Conservation (phyloP, 1,139 yeast species). For the Petasospora rhodanensis region DNA sequence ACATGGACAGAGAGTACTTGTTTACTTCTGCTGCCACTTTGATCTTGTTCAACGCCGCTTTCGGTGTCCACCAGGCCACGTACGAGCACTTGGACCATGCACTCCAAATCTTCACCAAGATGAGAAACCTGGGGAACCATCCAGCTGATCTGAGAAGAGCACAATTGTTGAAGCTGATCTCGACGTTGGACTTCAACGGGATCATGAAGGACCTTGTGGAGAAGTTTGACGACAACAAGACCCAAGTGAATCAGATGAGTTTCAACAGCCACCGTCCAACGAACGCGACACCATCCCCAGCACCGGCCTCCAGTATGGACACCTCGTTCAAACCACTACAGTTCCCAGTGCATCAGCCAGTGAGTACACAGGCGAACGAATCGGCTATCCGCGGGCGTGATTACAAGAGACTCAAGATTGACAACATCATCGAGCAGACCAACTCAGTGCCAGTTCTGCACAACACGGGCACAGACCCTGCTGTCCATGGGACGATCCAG, state of each 20-base stretch:
- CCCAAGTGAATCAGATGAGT: slow-evolving; percentile 10
- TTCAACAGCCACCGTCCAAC: slow-evolving; percentile 12
- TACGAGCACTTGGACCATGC: slow-evolving; percentile 72
- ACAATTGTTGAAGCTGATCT: slow-evolving; percentile 60
- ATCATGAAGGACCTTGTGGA: slow-evolving; percentile 52
- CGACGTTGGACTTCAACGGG: slow-evolving; percentile 65
- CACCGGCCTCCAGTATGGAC: background rate
- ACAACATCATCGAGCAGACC: slow-evolving; percentile 13
- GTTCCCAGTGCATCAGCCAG: too few relatives aligned
- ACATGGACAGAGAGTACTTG: slow-evolving; percentile 84
- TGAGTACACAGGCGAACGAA: slow-evolving; percentile 6
- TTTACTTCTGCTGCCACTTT: slow-evolving; percentile 79
- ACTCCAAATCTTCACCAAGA: slow-evolving; percentile 59
- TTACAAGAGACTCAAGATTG: slow-evolving; percentile 15
- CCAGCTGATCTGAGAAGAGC: slow-evolving; percentile 75
- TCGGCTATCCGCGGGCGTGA: slow-evolving; percentile 11
- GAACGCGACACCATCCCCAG: slow-evolving; percentile 1
- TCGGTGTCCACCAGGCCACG: slow-evolving; percentile 79
- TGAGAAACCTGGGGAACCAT: slow-evolving; percentile 72
- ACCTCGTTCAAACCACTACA: too few relatives aligned
- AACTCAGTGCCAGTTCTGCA: slow-evolving; percentile 14
- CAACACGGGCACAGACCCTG: slow-evolving; percentile 17
- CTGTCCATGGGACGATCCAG: slow-evolving; percentile 21
- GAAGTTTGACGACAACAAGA: slow-evolving; percentile 47
- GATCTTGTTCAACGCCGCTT: slow-evolving; percentile 71